These are phyloP conservation scores for Boletus semigastroideus DNA, from an alignment of 1,284 basidiomycete genomes.

Conservation along the genomic window DNA sequence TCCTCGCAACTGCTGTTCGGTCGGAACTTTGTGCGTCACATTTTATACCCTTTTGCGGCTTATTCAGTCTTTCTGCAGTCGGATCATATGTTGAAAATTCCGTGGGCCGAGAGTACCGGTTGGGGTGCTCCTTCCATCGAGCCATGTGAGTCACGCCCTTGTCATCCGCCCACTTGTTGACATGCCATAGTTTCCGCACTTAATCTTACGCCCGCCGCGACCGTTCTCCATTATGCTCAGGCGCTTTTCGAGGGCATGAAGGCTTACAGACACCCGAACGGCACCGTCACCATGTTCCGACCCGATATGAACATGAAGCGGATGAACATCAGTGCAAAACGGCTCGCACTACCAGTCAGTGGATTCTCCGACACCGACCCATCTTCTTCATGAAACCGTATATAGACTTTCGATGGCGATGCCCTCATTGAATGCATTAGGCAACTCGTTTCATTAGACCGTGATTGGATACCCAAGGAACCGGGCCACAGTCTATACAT, in stretches of 20 bases:
- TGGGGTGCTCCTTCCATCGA: slow-evolving; percentile 86
- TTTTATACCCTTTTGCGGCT: slow-evolving; percentile 5
- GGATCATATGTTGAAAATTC: slow-evolving; percentile 91
- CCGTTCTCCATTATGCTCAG: slow-evolving; percentile 94
- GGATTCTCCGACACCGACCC: background rate
- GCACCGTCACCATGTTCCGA: slow-evolving; percentile 86
- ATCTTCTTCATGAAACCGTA: slow-evolving; percentile 4
- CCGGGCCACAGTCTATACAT: slow-evolving; percentile 93
- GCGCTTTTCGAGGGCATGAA: slow-evolving; percentile 95
- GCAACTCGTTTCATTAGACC: slow-evolving; percentile 84
- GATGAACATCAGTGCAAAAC: slow-evolving; percentile 77
- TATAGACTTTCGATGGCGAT: slow-evolving; percentile 78
- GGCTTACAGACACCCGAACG: slow-evolving; percentile 83
- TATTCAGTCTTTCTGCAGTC: slow-evolving; percentile 48
- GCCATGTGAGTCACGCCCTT: slow-evolving; percentile 60
- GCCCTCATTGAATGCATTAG: slow-evolving; percentile 85
- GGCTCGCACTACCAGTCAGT: slow-evolving; percentile 76
- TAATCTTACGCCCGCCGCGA: slow-evolving; percentile 77
- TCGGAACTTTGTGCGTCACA: slow-evolving; percentile 61
- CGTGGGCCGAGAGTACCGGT: slow-evolving; percentile 72
- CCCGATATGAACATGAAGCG: slow-evolving; percentile 99
- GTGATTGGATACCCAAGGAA: slow-evolving; percentile 90
- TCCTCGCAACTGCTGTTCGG: slow-evolving; percentile 63
- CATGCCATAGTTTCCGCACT: slow-evolving; percentile 65
- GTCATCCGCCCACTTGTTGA: slow-evolving; percentile 7